A percentile compares a stretch with the other conserved stretches of the same genome.
Evolutionary conservation across 768 basidiomycete species (phyloP).

Genomic region (Scleroderma bovista): DNA sequence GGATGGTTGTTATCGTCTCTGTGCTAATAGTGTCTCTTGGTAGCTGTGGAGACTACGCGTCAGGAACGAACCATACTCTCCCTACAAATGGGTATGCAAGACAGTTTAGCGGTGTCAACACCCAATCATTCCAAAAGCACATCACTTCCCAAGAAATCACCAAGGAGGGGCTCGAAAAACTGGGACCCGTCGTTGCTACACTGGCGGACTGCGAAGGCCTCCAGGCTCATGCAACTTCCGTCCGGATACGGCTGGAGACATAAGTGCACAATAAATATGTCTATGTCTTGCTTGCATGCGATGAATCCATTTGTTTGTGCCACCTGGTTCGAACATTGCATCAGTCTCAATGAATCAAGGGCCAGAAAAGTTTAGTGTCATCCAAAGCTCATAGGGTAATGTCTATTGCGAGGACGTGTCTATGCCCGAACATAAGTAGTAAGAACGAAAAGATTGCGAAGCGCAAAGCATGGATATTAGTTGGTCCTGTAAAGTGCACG

Average conservation of each 20-base stretch:
- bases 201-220: conserved; percentile 94
- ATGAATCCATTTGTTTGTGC: too few relatives aligned
- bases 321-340: too few relatives aligned
- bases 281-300: too few relatives aligned
- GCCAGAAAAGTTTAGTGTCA: too few relatives aligned
- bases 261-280: background rate
- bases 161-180: conserved; percentile 58
- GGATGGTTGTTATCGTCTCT: background rate
- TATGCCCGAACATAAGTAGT: conserved; percentile 10
- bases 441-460: conserved; percentile 8
- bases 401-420: conserved; percentile 17
- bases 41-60: conserved; percentile 98
- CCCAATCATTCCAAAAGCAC: conserved; percentile 95
- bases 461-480: conserved; percentile 33
- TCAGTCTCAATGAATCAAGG: too few relatives aligned
- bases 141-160: conserved; percentile 96
- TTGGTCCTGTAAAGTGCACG: conserved; percentile 88
- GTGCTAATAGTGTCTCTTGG: conserved; percentile 5
- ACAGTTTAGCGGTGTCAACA: conserved; percentile 98
- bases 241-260: conserved; percentile 66
- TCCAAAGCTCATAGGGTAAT: conserved; percentile 1
- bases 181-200: conserved; percentile 86
- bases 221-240: conserved; percentile 94
- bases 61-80: conserved; percentile 97
- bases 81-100: conserved; percentile 96